Evolutionary conservation across 495 filamentous ascomycete genomes (phyloP), one percentile per base, ranked within the genome.

Genomic region (Aspergillus sclerotiicarbonarius): DNA sequence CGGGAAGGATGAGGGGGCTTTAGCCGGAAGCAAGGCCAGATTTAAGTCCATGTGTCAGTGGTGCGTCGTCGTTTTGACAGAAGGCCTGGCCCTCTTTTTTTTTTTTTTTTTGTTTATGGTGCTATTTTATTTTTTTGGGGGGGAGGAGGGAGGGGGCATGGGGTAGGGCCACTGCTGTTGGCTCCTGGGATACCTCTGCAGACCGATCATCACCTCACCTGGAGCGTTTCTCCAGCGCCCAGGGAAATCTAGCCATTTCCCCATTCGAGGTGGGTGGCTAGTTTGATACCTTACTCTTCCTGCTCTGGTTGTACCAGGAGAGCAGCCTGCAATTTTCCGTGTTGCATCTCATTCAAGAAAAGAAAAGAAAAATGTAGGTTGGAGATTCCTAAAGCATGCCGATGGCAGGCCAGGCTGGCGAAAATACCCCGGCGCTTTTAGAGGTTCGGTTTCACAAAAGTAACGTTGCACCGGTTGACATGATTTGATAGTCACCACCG

Each of bases 11-110:
- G 56, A 62, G 59, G 51, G 57, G 63, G 57, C 54, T 66, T 43
- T 58, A 62, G 53, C 47, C 62, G 60, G 62, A 66, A 58, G 54
- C 51, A 61, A 58, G 57, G 54, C 55, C 57, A 63, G 60, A 62
- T 60, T 69, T 63, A 60, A 67, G 62, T 45, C 59, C 64, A 67
- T 67, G 67, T 62, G 62, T 58, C 45, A 54, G 51, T 48, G 49
- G 20, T 63, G 47, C 16, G 51, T 58, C 45, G 10, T 59, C 50
- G 45, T 59, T 58, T 51, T 29, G 39, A 51, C 25, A 56, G 51
- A 47, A 54, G 25, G 31, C 25, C 25, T 60, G 62, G 51, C 52
- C 37, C 52, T 18, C 29, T 46, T 51, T 21, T 16, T 33, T 49
- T 53, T 51, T 55, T 57, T 46, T 60, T 41, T 56, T 58, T 62